Evolutionary conservation across 139 green algal genomes (phyloP), one percentile per base, ranked within the genome.

Genomic region (Chara braunii): DNA sequence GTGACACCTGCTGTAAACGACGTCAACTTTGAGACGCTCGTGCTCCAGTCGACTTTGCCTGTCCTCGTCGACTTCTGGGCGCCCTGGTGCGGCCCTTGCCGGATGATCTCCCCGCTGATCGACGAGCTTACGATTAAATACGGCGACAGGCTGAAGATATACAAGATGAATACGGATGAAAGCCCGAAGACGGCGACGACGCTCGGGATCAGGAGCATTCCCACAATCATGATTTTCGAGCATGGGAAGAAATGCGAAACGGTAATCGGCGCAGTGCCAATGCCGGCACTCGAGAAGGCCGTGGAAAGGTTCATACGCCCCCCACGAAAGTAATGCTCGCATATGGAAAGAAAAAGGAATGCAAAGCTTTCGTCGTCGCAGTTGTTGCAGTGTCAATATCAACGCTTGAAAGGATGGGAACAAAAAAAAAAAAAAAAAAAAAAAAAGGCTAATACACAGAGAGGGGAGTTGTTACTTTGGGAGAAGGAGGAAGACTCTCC

Each of bases 151-250:
- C 33, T 84, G 31, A 57, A 63, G 23, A 72, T 60, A 9, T 42
- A 89, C n/a, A 96, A 96, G 78, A 75, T 99, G 7, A 97, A 99
- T 89, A 99, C 93, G 23, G 93, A 99, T 51, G 89, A 98, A 82
- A 89, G 75, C 70, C 92, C 92, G 14, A 70, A 74, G 52, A 79
- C 95, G 8, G 93, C 93, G 22, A 95, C 89, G 9, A 87, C 97
- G 73, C 95, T 94, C 68, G 91, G 90, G 53, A 97, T 99, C 64
- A 78, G 93, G 31, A 88, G 71, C 75, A 98, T 98, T 32, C 92
- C 92, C 18, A 98, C 92, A 37, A 84, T 95, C 12, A 97, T 97
- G 88, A 83, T 97, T 43, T 97, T 96, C 80, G 96, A 97, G 84
- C 70, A 83, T 57, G 90, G 92, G 37, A 72, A 92, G 75, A 98